Base-by-base conservation (phyloP, 345 rosid species). In the Salix dunnii region DNA sequence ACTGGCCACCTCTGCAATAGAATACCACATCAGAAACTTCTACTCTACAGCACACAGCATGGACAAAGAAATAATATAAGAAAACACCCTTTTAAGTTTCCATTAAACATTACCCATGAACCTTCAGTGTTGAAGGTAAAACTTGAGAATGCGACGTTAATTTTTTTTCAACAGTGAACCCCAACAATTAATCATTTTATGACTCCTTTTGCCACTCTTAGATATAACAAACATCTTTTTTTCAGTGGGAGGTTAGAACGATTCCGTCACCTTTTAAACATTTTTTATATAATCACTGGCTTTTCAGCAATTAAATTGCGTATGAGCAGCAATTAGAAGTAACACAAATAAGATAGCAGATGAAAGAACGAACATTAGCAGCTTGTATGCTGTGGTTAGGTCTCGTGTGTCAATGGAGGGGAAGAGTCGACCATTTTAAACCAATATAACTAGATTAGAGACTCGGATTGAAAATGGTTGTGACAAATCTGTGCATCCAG, bases 1-100 rank as follows among this genome's bases (percentile, higher is more conserved):
- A 95, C 21, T 83, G 97, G 51, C 96, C 97, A 65, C 97, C 91
- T 81, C 97, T 93, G 84, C 70, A 72, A 76, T 49, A 79, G 70
- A 61, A 81, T 72, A 74, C 68, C 48, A 38, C 33, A 72, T 63
- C 23, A 77, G 55, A n/a, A 8, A 40, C 20, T 68, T 20, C 53
- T 36, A 35, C 43, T 40, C 43, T 0, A 40, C 1, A 33, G 20
- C 49, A 51, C 16, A 28, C 2, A 1, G 49, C 30, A 67, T 49
- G 62, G 16, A 30, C 23, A 46, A 72, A 55, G 42, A 40, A 73
- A 73, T 46, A 43, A 38, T 20, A 51, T 27, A 10, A 27, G 46
- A 18, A 67, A 61, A 3, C n/a, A 25, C 51, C 38, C 13, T 18
- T 62, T 36, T 30, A 49, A 62, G 6, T 69, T 55, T 9, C 72